Conservation (phyloP, 2,329 filamentous ascomycete species). For the Raffaelea deltoideospora region DNA sequence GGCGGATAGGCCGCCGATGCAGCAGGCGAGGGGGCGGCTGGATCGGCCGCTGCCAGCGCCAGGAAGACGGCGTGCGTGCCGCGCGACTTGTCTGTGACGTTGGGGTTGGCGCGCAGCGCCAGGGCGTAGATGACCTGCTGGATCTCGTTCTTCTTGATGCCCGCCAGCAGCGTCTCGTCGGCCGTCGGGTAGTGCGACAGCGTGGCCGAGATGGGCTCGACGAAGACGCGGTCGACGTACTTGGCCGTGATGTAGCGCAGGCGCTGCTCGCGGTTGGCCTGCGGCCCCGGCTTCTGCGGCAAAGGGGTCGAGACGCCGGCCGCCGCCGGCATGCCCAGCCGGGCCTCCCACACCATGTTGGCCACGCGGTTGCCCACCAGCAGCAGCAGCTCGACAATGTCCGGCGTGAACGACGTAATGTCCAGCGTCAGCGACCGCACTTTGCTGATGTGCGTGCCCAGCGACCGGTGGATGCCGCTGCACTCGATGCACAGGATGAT, state of each 20-base stretch:
- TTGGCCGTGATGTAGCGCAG: conserved; percentile 92
- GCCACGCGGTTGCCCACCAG: conserved; percentile 87
- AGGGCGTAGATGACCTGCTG: conserved; percentile 84
- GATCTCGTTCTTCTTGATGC: conserved; percentile 92
- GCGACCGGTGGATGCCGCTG: conserved; percentile 88
- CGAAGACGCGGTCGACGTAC: conserved; percentile 71
- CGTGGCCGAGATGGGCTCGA: conserved; percentile 62
- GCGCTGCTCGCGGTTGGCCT: conserved; percentile 75
- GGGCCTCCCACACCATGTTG: conserved; percentile 94
- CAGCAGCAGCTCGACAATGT: conserved; percentile 87
- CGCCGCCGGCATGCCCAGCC: conserved; percentile 45
- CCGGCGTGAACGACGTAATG: conserved; percentile 88
- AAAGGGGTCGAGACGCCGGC: conserved; percentile 47
- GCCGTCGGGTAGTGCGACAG: conserved; percentile 62
- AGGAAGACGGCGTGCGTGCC: conserved; percentile 83
- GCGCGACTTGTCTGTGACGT: conserved; percentile 69
- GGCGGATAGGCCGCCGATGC: conserved; percentile 15
- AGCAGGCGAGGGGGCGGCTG: conserved; percentile 53
- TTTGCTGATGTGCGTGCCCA: conserved; percentile 96
- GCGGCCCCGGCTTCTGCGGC: conserved; percentile 61
- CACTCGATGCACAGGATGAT: conserved; percentile 97
- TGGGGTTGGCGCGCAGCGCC: conserved; percentile 74
- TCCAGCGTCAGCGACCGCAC: conserved; percentile 89
- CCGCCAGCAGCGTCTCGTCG: conserved; percentile 79
- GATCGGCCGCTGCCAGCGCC: conserved; percentile 83